A percentile compares a stretch with the other conserved stretches of the same genome.
Conservation (phyloP, 306 rosid species). For the Corylus heterophylla region DNA sequence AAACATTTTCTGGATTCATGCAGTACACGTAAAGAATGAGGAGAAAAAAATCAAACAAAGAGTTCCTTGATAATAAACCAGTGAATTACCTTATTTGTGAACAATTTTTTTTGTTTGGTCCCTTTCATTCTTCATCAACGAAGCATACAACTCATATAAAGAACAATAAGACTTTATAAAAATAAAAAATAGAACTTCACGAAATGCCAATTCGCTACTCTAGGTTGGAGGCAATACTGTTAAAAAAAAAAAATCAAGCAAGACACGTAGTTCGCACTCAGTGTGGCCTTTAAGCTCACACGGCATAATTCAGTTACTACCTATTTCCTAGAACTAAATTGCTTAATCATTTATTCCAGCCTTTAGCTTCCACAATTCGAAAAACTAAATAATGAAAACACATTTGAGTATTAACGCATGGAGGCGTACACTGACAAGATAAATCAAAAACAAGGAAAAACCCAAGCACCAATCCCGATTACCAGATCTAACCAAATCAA, state of each 20-base stretch:
- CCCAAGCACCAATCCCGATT: background rate
- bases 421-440: background rate
- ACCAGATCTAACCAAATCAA: slow-evolving; percentile 15
- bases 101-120: background rate
- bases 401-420: background rate
- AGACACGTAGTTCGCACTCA: background rate
- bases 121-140: background rate
- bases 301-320: background rate
- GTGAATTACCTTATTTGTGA: background rate
- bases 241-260: background rate
- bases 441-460: background rate
- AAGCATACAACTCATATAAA: background rate
- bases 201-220: background rate
- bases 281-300: background rate
- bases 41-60: background rate
- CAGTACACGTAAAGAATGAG: background rate
- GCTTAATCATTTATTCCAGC: background rate
- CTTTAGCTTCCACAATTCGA: background rate
- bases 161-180: background rate
- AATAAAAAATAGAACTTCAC: background rate
- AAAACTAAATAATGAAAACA: background rate
- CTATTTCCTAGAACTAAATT: background rate
- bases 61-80: background rate
- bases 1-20: background rate
- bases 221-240: background rate